phyloP scores from a whole-genome alignment of 345 rosid species.

The Syzygium oleosum region DNA sequence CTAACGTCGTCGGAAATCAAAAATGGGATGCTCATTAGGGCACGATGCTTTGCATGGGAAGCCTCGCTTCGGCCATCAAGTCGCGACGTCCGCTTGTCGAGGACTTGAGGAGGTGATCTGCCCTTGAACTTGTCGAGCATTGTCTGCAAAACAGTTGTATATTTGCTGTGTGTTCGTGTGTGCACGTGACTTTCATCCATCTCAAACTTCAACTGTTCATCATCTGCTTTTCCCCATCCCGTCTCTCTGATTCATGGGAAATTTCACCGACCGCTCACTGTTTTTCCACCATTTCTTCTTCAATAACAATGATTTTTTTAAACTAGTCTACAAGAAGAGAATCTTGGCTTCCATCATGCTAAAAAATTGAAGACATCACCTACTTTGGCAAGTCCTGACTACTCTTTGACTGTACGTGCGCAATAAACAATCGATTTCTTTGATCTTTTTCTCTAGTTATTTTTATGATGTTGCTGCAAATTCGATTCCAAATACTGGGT shows the following conservation, averaged over 20 bases:
- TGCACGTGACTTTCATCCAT: not conserved
- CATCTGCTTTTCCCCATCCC: not conserved
- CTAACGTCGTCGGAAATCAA: not conserved
- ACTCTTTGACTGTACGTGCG: not conserved
- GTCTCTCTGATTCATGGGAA: not conserved
- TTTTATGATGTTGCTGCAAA: not conserved
- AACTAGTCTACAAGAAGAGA: not conserved
- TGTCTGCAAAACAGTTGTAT: not conserved
- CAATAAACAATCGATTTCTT: not conserved
- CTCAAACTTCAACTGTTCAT: not conserved
- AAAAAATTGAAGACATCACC: not conserved
- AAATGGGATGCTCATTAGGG: conserved; percentile 30
- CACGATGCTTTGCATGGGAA: conserved; percentile 25
- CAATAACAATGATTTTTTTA: not conserved
- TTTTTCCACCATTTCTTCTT: not conserved
- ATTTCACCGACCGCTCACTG: not conserved
- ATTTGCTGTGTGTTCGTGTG: not conserved
- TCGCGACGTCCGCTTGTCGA: not conserved
- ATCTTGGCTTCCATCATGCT: not conserved
- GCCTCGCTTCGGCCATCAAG: not conserved
- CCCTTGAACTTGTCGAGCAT: not conserved
- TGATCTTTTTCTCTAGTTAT: not conserved
- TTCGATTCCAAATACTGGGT: not conserved
- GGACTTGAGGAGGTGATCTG: not conserved
- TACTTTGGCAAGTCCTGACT: not conserved